Percentiles rank a stretch among this genome's conserved stretches.
These are phyloP conservation scores for Mycena maculata DNA, from an alignment of 768 basidiomycete species.

Conservation along the genomic window DNA sequence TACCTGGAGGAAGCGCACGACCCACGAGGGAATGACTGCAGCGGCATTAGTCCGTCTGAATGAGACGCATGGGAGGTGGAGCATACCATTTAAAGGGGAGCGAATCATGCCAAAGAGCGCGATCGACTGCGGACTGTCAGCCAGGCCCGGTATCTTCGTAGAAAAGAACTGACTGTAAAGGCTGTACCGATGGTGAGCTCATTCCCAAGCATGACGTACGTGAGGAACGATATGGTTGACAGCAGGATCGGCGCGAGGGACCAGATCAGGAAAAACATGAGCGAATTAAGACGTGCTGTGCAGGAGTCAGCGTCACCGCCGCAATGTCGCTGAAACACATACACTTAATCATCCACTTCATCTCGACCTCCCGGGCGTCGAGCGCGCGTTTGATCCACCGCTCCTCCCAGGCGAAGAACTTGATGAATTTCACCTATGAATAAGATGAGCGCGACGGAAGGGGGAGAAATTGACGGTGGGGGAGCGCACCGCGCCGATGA, in stretches of 20 bases:
- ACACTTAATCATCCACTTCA: conserved; percentile 84
- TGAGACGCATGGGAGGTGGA: neutral
- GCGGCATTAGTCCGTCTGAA: conserved; percentile 5
- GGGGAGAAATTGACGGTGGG: neutral
- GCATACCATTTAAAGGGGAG: conserved; percentile 46
- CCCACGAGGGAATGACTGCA: conserved; percentile 77
- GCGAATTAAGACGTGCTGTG: conserved; percentile 72
- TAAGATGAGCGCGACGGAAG: too few species aligned
- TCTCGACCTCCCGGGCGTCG: conserved; percentile 75
- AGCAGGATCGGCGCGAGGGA: conserved; percentile 80
- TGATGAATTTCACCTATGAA: conserved; percentile 71
- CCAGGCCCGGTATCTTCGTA: too few species aligned
- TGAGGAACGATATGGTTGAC: conserved; percentile 83
- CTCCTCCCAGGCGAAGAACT: conserved; percentile 87
- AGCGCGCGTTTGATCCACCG: conserved; percentile 77
- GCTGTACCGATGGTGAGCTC: conserved; percentile 83
- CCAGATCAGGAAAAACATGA: conserved; percentile 74
- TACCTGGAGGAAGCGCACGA: conserved; percentile 80
- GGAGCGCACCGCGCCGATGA: conserved; percentile 70
- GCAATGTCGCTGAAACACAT: too few species aligned
- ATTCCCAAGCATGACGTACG: conserved; percentile 77
- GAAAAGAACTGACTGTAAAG: conserved; percentile 71
- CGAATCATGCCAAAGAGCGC: conserved; percentile 89
- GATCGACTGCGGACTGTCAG: conserved; percentile 79
- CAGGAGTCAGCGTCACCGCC: too few species aligned